Conservation (phyloP, 177 flowering plant species). For the Telopea speciosissima region DNA sequence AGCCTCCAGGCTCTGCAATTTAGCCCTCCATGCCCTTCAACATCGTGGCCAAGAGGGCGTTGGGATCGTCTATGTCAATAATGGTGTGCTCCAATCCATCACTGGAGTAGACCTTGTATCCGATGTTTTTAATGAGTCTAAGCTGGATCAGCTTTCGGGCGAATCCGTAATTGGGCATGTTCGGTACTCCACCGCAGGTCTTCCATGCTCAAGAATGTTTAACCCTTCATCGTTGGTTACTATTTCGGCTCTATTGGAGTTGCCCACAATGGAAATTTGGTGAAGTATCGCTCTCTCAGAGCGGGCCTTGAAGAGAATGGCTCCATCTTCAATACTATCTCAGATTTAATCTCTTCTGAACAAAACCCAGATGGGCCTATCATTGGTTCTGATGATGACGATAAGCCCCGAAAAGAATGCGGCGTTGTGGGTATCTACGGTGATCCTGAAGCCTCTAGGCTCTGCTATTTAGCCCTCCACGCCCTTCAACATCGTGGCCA, state of each 20-base stretch:
- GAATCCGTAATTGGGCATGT: slow-evolving; percentile 56
- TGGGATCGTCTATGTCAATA: slow-evolving; percentile 62
- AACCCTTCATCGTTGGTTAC: slow-evolving; percentile 70
- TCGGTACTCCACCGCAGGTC: slow-evolving; percentile 58
- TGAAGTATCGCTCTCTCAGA: slow-evolving; percentile 53
- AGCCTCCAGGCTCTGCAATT: slow-evolving; percentile 54
- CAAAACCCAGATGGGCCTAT: too few relatives aligned
- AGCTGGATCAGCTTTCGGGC: slow-evolving; percentile 49
- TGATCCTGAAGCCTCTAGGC: too few relatives aligned
- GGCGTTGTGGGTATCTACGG: too few relatives aligned
- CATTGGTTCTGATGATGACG: too few relatives aligned
- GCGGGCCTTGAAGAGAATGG: slow-evolving; percentile 55
- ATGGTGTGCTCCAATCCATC: slow-evolving; percentile 47
- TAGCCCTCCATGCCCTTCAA: slow-evolving; percentile 88
- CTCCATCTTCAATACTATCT: slow-evolving; percentile 76
- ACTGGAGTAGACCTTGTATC: slow-evolving; percentile 75
- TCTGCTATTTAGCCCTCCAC: too few relatives aligned
- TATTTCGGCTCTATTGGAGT: slow-evolving; percentile 74
- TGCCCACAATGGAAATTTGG: slow-evolving; percentile 78
- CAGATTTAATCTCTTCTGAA: too few relatives aligned
- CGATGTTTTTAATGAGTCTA: slow-evolving; percentile 56
- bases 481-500: too few relatives aligned
- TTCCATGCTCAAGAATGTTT: slow-evolving; percentile 58
- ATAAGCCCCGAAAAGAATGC: too few relatives aligned
- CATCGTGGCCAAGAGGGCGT: slow-evolving; percentile 98